Base-by-base conservation (phyloP, 1,284 basidiomycete genomes). In the Polyporus tsugae region DNA sequence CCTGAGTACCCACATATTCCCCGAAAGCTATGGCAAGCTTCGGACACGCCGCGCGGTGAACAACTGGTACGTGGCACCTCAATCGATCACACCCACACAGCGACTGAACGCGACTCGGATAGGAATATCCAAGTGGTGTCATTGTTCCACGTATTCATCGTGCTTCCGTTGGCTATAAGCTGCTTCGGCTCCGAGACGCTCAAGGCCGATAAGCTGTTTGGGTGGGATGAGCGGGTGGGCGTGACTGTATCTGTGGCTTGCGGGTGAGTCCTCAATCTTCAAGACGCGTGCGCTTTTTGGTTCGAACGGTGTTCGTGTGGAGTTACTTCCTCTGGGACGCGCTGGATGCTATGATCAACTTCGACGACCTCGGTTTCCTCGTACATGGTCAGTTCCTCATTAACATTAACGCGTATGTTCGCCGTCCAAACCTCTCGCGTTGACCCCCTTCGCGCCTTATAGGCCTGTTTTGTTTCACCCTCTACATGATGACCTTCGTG, bases 281-380 rank as follows among this genome's bases (percentile, higher is more conserved):
- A 63, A 29, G 13, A 4, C 33, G 17, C 19, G 22, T 49, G 36
- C 52, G 62, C 52, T 36, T 13, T 13, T 33, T 25, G 52, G 25
- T 63, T 22, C 39, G 46, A 36, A 17, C 62, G 35, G 15, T 59
- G 2, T 52, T 36, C 46, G 15, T 46, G 2, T 57, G 41, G 70
- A 85, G 85, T 7, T 87, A 88, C 73, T 91, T 92, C 76, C 67
- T 91, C 29, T 92, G 89, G 89, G 90, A 92, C 73, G 81, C 82
- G 0, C 71, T 90, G 19, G 89, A 90, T 71, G 84, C 86, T 11
- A 77, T 87, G 6, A 69, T 87, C 66, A 85, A 89, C 76, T 89
- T 83, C 70, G 82, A 83, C 60, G 86, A 87, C 41, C 62, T 85
- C 41, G 87, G 90, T 2, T 93, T 93, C 71, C 85, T 92, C 6